Base-by-base conservation (phyloP, 179 eudicot genomes). In the Corrigiola litoralis region DNA sequence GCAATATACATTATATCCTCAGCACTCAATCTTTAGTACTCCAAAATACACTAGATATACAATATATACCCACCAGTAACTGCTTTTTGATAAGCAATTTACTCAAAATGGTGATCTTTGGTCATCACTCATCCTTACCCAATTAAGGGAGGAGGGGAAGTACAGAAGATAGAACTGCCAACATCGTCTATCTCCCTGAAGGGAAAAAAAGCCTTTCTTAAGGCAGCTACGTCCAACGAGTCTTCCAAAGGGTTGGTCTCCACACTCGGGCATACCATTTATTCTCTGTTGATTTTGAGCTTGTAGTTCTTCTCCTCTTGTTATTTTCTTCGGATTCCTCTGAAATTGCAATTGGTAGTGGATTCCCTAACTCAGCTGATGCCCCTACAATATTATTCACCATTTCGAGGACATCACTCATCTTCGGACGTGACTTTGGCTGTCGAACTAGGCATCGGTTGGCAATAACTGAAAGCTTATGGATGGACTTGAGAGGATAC, bases 341-440 rank as follows among this genome's bases (percentile, higher is more conserved):
- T 28, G 56, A 31, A 31, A 18, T 59, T 28, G 47, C 73, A 38
- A 72, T 27, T 14, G 83, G 66, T 13, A 79, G 73, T 23, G 77
- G 75, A 40, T 79, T 75, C 48, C 56, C 77, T 3, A 50, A 38
- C n/a, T 84, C 87, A 37, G 70, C 51, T 58, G 86, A 78, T 14
- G 82, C 68, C 61, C 81, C 95, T 0, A 82, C 63, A 56, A 90
- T 69, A 27, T 58, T 65, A 50, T 81, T 77, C 36, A 94, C 77
- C 98, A 89, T 81, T 60, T 80, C 88, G 69, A 81, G 69, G 33
- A 90, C 88, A 46, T 84, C 97, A 12, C 97, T 90, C 99, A 94
- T 94, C 73, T 87, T 94, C 27, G 97, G 97, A 32, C 99, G 88
- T 38, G 89, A 55, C 59, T 86, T 94, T n/a, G 87, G 73, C 16